phyloP scores from a whole-genome alignment of 106 monocot genomes.

The Dendrobium huoshanense region DNA sequence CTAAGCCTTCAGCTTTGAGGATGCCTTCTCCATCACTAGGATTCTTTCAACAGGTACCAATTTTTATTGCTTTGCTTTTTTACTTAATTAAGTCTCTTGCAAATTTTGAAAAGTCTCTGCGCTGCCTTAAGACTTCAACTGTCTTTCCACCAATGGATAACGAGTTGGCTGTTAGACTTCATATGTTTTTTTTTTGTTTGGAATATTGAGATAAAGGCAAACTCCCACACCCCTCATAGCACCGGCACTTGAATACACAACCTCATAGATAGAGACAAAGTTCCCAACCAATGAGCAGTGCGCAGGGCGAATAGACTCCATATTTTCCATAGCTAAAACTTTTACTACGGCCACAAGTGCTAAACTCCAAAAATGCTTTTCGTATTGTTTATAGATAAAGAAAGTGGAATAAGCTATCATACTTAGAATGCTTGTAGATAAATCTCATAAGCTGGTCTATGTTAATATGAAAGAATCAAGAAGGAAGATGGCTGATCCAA shows the following conservation, averaged over 20 bases:
- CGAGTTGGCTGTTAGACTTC: background rate
- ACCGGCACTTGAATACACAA: no score
- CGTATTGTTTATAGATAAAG: background rate
- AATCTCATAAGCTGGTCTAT: background rate
- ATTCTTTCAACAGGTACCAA: constrained; percentile 53
- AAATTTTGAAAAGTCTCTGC: background rate
- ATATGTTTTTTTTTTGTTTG: no score
- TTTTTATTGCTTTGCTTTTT: background rate
- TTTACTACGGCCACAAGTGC: background rate
- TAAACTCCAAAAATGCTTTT: background rate
- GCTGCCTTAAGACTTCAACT: background rate
- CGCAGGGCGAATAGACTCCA: no score
- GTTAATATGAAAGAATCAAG: background rate
- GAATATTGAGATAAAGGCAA: no score
- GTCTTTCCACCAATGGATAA: background rate
- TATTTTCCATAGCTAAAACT: background rate
- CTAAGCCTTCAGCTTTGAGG: constrained; percentile 51
- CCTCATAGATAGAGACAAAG: no score
- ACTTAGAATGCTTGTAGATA: background rate
- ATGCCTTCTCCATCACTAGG: constrained; percentile 77
- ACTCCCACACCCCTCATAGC: no score
- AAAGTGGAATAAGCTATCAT: background rate
- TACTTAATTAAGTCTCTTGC: background rate
- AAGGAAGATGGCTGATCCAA: background rate
- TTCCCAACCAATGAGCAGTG: no score